phyloP scores from a whole-genome alignment of 2,329 filamentous ascomycete genomes.

The Ascochyta fabae region DNA sequence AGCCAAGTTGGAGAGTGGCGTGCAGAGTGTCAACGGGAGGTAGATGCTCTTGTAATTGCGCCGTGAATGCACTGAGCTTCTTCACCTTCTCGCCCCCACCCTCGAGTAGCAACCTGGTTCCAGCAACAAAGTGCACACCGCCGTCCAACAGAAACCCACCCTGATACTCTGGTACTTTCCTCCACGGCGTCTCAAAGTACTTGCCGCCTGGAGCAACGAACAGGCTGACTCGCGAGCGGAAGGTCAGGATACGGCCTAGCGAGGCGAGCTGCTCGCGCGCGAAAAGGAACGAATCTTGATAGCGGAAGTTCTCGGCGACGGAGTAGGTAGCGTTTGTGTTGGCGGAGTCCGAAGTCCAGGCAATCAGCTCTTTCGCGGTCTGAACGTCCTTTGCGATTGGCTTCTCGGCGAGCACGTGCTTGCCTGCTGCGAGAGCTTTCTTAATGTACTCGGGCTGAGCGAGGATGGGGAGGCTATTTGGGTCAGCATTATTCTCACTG shows the following conservation, averaged over 20 bases:
- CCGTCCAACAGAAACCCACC: constrained; percentile 79
- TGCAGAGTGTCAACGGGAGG: constrained; percentile 72
- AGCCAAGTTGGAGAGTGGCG: constrained; percentile 61
- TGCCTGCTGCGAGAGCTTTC: constrained; percentile 66
- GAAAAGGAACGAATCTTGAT: constrained; percentile 61
- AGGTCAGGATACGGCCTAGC: constrained; percentile 63
- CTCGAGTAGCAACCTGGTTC: constrained; percentile 64
- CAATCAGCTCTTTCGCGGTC: constrained; percentile 57
- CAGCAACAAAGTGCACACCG: constrained; percentile 75
- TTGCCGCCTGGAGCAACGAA: constrained; percentile 59
- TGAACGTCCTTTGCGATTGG: constrained; percentile 68
- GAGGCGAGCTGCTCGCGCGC: constrained; percentile 58
- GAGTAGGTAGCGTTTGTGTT: constrained; percentile 51
- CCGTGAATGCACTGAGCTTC: constrained; percentile 62
- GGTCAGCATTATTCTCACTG: background rate
- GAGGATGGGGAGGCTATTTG: constrained; percentile 64
- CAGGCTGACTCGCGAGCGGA: constrained; percentile 56
- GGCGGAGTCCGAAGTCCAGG: constrained; percentile 50
- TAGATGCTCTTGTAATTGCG: constrained; percentile 62
- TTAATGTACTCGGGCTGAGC: constrained; percentile 66
- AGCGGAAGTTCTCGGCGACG: constrained; percentile 77
- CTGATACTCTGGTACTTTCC: constrained; percentile 72
- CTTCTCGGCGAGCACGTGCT: constrained; percentile 75
- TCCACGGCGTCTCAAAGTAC: constrained; percentile 66
- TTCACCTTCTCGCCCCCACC: constrained; percentile 52